Evolutionary conservation across 1,139 yeast species (phyloP), one percentile per base, ranked within the genome.

Genomic region (Ogataea hybrid): DNA sequence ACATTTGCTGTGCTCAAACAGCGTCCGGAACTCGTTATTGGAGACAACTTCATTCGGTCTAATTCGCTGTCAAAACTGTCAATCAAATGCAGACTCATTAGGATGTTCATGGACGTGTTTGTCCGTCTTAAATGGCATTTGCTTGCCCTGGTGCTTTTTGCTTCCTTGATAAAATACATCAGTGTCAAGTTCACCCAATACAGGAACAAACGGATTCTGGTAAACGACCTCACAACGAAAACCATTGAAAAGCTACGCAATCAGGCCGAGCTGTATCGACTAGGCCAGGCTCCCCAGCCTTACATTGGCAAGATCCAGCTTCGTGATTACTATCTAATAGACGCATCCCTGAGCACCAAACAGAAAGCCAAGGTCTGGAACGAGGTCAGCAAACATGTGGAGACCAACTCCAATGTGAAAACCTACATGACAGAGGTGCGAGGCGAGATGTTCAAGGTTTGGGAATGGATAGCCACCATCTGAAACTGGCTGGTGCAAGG

Each of bases 371-470:
- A 66, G 32, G 56, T 84, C 20, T 89, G 97, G 97, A 63, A 63
- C 6, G 57, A 63, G n/a, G 83, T 89, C 2, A 70, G 73, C 38
- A 63, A 64, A 29, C 70, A 68, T 36, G 75, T 92, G 9, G 96
- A 89, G 55, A 64, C 67, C 41, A 84, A 87, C 54, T 66, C 82
- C 25, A 82, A 82, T 52, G 76, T 88, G 22, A 70, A 78, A 33
- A 68, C 71, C 34, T 71, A 78, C 37, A 75, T 81, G 47, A 64
- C 78, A 48, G 96, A 89, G 58, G 70, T 81, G 32, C 86, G 83
- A 54, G 97, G 97, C 5, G 96, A 88, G 53, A 84, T 88, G 47
- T 79, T 84, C 79, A 79, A 81, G 56, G 88, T 87, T 25, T 88
- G 96, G 95, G 88, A 87, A 58, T 89, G 96, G 96, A 71, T 82